Conservation (phyloP, 169 alveolate genomes). For the Cryptosporidium sp. region DNA sequence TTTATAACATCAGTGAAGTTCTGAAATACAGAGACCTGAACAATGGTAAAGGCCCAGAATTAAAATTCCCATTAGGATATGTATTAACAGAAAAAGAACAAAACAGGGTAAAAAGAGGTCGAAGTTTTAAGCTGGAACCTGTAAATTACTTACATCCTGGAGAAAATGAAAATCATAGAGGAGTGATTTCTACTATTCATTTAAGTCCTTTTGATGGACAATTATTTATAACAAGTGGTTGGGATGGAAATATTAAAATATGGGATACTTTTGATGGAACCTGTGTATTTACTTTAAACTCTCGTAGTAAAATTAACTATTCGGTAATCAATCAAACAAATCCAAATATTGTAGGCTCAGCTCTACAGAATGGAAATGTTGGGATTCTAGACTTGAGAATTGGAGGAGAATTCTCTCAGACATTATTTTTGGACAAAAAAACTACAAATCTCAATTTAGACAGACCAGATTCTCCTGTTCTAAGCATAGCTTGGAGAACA, state of each 20-base stretch:
- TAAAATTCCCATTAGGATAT: conserved; percentile 61
- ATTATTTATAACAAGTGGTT: conserved; percentile 50
- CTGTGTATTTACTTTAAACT: conserved; percentile 15
- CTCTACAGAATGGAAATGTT: conserved; percentile 48
- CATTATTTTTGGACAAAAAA: conserved; percentile 29
- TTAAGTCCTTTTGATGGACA: conserved; percentile 67
- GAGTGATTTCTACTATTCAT: conserved; percentile 34
- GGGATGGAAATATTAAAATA: conserved; percentile 62
- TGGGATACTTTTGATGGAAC: conserved; percentile 48
- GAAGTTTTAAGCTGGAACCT: conserved; percentile 46
- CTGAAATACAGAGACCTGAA: conserved; percentile 28
- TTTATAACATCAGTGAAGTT: conserved; percentile 29
- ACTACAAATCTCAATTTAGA: conserved; percentile 19
- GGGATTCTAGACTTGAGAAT: conserved; percentile 44
- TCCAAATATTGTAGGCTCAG: conserved; percentile 22
- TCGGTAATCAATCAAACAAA: conserved; percentile 1
- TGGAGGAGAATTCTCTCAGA: conserved; percentile 55
- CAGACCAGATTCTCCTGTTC: conserved; percentile 28
- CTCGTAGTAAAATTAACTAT: conserved; percentile 8
- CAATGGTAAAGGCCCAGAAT: conserved; percentile 48
- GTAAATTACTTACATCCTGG: conserved; percentile 21
- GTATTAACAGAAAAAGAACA: conserved; percentile 53
- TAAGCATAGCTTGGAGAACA: conserved; percentile 40
- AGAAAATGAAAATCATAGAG: conserved; percentile 54
- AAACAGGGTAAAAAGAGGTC: conserved; percentile 15